These are phyloP conservation scores for rapeseed (Brassica napus) DNA, from an alignment of 345 rosid species.

Conservation along the genomic window DNA sequence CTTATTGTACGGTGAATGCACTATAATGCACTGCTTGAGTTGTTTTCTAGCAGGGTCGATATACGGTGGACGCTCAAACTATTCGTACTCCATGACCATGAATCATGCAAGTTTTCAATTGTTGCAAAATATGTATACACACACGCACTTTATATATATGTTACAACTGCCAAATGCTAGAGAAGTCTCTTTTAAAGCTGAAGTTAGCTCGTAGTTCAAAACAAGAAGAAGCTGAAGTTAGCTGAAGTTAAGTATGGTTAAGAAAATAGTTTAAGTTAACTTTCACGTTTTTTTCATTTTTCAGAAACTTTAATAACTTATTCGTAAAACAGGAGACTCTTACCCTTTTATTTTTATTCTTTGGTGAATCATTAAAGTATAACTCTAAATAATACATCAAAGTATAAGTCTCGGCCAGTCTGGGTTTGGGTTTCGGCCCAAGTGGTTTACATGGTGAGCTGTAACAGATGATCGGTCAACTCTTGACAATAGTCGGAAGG, in stretches of 20 bases:
- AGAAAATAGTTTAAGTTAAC: background rate
- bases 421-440: no score
- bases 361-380: background rate
- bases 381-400: no score
- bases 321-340: background rate
- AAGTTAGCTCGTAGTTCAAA: background rate
- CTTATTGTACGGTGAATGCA: background rate
- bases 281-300: background rate
- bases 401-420: no score
- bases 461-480: no score
- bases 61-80: slow-evolving; percentile 5
- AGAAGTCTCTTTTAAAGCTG: background rate
- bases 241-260: background rate
- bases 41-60: background rate
- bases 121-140: background rate
- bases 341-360: background rate
- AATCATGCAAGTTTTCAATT: slow-evolving; percentile 7
- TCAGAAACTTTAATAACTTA: background rate
- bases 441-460: no score
- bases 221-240: background rate
- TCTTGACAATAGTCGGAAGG: no score
- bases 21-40: background rate
- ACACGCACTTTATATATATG: background rate
- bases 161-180: slow-evolving; percentile 14
- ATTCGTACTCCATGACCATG: background rate